phyloP scores from a whole-genome alignment of 2,329 filamentous ascomycete species.

The Phialemoniopsis sp. region DNA sequence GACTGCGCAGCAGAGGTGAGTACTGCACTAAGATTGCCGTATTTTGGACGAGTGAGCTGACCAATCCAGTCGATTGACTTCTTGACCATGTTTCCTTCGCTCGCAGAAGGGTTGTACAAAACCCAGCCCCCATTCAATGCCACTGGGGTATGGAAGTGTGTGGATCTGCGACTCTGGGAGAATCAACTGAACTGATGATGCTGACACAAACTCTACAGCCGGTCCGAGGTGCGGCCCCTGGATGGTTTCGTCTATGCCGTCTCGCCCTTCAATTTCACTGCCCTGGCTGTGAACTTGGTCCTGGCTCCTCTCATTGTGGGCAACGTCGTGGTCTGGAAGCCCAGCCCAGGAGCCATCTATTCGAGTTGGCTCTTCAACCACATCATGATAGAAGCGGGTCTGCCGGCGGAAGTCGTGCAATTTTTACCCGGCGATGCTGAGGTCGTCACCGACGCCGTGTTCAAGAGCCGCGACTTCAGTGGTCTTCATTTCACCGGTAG shows the following conservation, averaged over 20 bases:
- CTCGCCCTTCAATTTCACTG: constrained; percentile 37
- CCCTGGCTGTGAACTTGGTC: constrained; percentile 29
- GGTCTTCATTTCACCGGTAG: constrained; percentile 32
- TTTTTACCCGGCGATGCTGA: constrained; percentile 31
- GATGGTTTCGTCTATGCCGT: constrained; percentile 37
- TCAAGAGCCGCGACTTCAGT: constrained; percentile 28
- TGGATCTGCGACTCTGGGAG: constrained; percentile 31
- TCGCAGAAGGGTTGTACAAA: no score
- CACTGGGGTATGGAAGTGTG: no score
- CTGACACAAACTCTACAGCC: constrained; percentile 22
- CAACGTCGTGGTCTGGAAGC: constrained; percentile 37
- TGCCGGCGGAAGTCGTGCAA: constrained; percentile 30
- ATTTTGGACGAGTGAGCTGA: no score
- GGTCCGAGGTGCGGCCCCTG: constrained; percentile 28
- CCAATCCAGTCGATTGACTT: no score
- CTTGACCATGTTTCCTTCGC: no score
- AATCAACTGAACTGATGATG: constrained; percentile 20
- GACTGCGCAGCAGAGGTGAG: constrained; percentile 86
- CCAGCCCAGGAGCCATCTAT: constrained; percentile 25
- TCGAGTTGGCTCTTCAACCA: constrained; percentile 28
- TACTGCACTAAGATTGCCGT: constrained; percentile 63
- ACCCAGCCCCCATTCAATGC: no score
- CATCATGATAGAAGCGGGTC: constrained; percentile 33
- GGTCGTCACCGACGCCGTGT: constrained; percentile 23
- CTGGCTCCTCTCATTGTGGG: constrained; percentile 28